Base-by-base conservation (phyloP, 495 filamentous ascomycete species). In the Tuber umbilicatum region DNA sequence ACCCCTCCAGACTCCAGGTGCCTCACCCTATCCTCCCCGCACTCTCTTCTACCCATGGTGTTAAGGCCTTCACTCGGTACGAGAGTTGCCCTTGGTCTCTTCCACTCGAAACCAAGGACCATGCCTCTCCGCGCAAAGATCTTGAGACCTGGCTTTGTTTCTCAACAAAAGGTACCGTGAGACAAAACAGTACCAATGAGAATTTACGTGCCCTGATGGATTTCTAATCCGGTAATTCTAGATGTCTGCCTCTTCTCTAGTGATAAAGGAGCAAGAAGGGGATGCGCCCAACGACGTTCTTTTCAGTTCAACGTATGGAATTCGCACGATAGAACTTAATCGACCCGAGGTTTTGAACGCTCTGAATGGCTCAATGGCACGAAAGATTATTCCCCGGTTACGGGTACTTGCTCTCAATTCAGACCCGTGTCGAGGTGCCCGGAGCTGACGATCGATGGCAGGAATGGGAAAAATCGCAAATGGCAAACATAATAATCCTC, bases 91-190 rank as follows among this genome's bases (percentile, higher is more conserved):
- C 85, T 86, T 83, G 83, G 85, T 84, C 87, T 87, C 86, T 85
- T 86, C 84, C 83, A 87, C 83, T 87, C 85, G 83, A 88, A 86
- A 83, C 84, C 82, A 73, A 76, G 76, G 74, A 78, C 85, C 70
- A 97, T 98, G 94, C 94, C 94, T 83, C 86, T 98, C 75, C 89
- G 89, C 87, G 93, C 94, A 71, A 96, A 93, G 83, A 87, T 97
- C 76, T 85, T 87, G 76, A 87, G 89, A 83, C 87, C 89, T 72
- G 85, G 86, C 80, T 87, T 89, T 79, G 86, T 86, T 69, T 82
- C 83, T 47, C 86, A 85, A 79, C 83, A 86, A 81, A 83, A 84
- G 80, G 88, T 88, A 75, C 37, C 31, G 6, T 42, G n/a, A n/a
- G 40, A 37, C 39, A 40, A 69, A 27, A 19, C 10, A 69, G 19